Conservation (phyloP, 805 yeast genomes). For the Nakazawaea wickerhamii region DNA sequence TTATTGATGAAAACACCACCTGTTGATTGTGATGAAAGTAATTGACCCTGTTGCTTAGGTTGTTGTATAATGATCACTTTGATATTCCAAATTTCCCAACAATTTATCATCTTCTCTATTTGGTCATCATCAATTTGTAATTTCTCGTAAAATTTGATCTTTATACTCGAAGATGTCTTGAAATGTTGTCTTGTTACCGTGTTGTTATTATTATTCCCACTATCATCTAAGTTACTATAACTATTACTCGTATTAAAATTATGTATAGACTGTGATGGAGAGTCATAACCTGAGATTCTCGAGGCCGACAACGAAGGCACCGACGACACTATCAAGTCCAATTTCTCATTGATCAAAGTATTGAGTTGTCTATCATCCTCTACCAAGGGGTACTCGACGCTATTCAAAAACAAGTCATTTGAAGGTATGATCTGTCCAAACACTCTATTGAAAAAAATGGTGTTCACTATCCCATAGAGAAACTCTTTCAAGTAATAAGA, state of each 20-base stretch:
- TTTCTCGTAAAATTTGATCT: slow-evolving; percentile 23
- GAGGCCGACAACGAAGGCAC: slow-evolving; percentile 6
- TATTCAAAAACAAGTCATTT: slow-evolving; percentile 7
- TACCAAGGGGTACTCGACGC: slow-evolving; percentile 10
- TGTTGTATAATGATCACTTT: slow-evolving; percentile 39
- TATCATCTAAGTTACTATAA: background rate
- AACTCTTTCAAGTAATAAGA: slow-evolving; percentile 7
- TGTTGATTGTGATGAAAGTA: slow-evolving; percentile 11
- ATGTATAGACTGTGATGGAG: slow-evolving; percentile 1
- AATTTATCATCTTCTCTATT: slow-evolving; percentile 25
- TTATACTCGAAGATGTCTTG: slow-evolving; percentile 9
- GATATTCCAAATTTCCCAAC: slow-evolving; percentile 73
- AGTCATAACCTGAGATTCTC: background rate
- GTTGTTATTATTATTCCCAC: background rate
- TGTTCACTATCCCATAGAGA: slow-evolving; percentile 12
- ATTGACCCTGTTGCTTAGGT: slow-evolving; percentile 15
- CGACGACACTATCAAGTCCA: slow-evolving; percentile 8
- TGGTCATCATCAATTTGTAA: slow-evolving; percentile 5
- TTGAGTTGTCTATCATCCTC: slow-evolving; percentile 3
- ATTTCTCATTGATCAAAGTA: slow-evolving; percentile 7
- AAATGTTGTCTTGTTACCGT: slow-evolving; percentile 1
- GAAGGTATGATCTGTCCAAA: slow-evolving; percentile 11
- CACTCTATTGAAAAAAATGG: slow-evolving; percentile 12
- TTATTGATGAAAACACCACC: slow-evolving; percentile 8
- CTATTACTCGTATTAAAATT: background rate